Evolutionary conservation across 129 eudicot species (phyloP).

Genomic region (Oenanthe sinensis): DNA sequence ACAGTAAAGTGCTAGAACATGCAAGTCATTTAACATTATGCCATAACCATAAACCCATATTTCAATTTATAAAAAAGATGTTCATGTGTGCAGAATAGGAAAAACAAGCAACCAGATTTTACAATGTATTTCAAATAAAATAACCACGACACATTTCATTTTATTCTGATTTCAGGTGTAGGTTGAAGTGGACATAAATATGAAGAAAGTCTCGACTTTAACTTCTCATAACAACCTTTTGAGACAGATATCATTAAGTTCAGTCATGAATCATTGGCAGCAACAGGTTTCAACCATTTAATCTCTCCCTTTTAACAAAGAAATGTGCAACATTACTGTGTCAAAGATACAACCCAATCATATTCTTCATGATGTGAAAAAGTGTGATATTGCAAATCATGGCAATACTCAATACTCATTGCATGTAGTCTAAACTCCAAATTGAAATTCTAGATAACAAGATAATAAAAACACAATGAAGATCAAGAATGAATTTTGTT

Average conservation of each 20-base stretch:
- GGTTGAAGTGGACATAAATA: background rate
- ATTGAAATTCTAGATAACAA: no score
- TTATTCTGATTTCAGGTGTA: background rate
- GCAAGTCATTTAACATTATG: background rate
- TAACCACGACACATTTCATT: background rate
- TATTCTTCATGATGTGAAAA: background rate
- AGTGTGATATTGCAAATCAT: background rate
- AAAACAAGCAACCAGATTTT: background rate
- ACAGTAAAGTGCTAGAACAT: background rate
- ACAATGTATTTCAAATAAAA: background rate
- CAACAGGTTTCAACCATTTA: background rate
- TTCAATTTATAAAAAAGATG: background rate
- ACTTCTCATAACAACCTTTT: background rate
- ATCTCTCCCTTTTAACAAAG: background rate
- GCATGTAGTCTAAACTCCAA: background rate
- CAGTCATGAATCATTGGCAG: background rate
- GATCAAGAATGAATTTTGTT: background rate
- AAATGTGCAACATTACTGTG: background rate
- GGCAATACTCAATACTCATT: background rate
- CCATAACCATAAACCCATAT: background rate
- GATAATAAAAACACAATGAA: background rate
- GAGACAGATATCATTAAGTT: background rate
- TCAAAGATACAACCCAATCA: background rate
- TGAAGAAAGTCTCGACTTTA: background rate
- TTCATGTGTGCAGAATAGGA: background rate